A percentile compares a stretch with the other conserved stretches of the same genome.
Evolutionary conservation across 768 basidiomycete species (phyloP).

Genomic region (Tylopilus felleus): DNA sequence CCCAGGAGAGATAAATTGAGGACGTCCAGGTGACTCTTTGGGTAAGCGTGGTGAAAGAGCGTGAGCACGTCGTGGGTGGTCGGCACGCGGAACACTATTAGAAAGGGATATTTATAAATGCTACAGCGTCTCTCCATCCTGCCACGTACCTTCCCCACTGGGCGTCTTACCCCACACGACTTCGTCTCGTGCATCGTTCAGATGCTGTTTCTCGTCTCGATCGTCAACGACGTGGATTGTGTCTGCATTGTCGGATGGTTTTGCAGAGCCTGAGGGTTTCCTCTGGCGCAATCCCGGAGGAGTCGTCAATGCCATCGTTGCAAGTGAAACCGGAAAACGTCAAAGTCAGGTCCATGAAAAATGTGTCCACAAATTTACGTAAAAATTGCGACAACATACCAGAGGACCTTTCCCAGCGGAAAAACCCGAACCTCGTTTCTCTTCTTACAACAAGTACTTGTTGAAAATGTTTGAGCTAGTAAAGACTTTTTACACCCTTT

Average conservation of each 20-base stretch:
- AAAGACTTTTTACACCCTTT: constrained; percentile 26
- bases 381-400: background rate
- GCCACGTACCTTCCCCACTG: constrained; percentile 61
- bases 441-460: no score
- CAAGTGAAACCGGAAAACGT: background rate
- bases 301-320: constrained; percentile 20
- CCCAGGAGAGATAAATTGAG: constrained; percentile 79
- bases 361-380: background rate
- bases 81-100: constrained; percentile 84
- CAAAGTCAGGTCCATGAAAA: background rate
- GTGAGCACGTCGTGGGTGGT: constrained; percentile 90
- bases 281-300: constrained; percentile 26
- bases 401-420: background rate
- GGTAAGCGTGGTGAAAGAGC: constrained; percentile 76
- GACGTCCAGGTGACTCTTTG: constrained; percentile 87
- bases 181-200: constrained; percentile 38
- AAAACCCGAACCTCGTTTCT: no score
- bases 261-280: constrained; percentile 3
- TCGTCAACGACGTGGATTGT: constrained; percentile 8
- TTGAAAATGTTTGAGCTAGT: no score
- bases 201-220: constrained; percentile 11
- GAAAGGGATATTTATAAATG: background rate
- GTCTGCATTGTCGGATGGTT: background rate
- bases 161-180: constrained; percentile 90
- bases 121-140: background rate